These are phyloP conservation scores for Anisogramma anomala DNA, from an alignment of 2,329 filamentous ascomycete genomes.

Conservation along the genomic window DNA sequence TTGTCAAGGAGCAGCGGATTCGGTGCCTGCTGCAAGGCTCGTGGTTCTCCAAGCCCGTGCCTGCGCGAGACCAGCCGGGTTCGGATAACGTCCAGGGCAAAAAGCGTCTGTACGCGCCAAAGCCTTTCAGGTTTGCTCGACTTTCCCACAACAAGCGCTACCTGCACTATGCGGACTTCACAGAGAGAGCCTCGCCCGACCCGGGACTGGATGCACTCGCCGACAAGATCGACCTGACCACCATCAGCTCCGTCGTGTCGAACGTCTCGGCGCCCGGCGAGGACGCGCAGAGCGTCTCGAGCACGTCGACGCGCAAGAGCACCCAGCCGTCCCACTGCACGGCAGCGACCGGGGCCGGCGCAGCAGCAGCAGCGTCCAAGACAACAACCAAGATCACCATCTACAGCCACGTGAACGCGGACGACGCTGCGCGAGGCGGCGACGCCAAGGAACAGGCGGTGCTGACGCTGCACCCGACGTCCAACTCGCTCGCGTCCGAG, in stretches of 20 bases:
- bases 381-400: conserved; percentile 82
- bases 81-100: conserved; percentile 31
- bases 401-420: conserved; percentile 52
- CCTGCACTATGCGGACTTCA: conserved; percentile 82
- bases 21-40: conserved; percentile 77
- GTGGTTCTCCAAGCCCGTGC: conserved; percentile 60
- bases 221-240: conserved; percentile 77
- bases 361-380: conserved; percentile 20
- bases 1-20: conserved; percentile 93
- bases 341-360: conserved; percentile 9
- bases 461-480: conserved; percentile 70
- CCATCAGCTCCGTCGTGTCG: conserved; percentile 85
- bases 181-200: conserved; percentile 48
- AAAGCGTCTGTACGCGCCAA: conserved; percentile 34
- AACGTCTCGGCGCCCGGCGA: conserved; percentile 65
- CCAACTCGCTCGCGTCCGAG: conserved; percentile 77
- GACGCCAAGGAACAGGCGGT: conserved; percentile 56
- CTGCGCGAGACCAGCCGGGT: conserved; percentile 27
- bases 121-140: conserved; percentile 70
- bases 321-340: neutral
- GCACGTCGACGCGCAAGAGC: conserved; percentile 31
- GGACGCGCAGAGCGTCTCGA: conserved; percentile 34
- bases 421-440: conserved; percentile 25
- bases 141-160: conserved; percentile 85
- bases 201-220: conserved; percentile 62